Percentiles rank a stretch among this genome's conserved stretches.
These are phyloP conservation scores for Chaetomiaceae sp. DNA, from an alignment of 2,329 filamentous ascomycete genomes.

Conservation along the genomic window DNA sequence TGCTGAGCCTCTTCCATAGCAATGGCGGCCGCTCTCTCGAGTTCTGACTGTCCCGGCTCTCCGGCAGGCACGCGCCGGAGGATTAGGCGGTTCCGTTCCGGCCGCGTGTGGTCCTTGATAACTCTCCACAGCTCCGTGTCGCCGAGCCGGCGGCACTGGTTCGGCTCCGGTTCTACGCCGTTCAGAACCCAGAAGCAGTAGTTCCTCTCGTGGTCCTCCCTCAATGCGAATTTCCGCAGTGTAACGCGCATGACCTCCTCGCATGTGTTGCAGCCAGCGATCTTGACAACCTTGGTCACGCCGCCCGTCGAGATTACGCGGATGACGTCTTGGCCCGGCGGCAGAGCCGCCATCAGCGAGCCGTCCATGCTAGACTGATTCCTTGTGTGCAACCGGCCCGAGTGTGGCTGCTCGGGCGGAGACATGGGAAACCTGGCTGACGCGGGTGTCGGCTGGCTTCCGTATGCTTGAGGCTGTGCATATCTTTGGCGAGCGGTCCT, in stretches of 20 bases:
- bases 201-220: slow-evolving; percentile 86
- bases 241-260: slow-evolving; percentile 92
- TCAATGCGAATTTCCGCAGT: slow-evolving; percentile 78
- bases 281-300: slow-evolving; percentile 88
- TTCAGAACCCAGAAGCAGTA: slow-evolving; percentile 96
- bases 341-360: slow-evolving; percentile 79
- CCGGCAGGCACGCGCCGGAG: slow-evolving; percentile 88
- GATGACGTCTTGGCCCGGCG: slow-evolving; percentile 82
- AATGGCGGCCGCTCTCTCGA: slow-evolving; percentile 82
- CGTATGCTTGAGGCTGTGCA: slow-evolving; percentile 37
- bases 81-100: slow-evolving; percentile 86
- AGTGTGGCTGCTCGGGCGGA: slow-evolving; percentile 57
- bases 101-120: slow-evolving; percentile 77
- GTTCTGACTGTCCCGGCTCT: slow-evolving; percentile 80
- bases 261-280: slow-evolving; percentile 83
- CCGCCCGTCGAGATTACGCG: slow-evolving; percentile 90
- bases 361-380: slow-evolving; percentile 82
- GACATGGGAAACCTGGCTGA: slow-evolving; percentile 55
- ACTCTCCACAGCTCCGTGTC: slow-evolving; percentile 89
- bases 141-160: slow-evolving; percentile 73
- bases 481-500: slow-evolving; percentile 55
- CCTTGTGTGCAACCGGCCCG: slow-evolving; percentile 66
- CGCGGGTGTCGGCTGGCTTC: slow-evolving; percentile 35
- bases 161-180: slow-evolving; percentile 76
- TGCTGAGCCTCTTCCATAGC: slow-evolving; percentile 82